Evolutionary conservation across 176 grass and related monocot genomes (phyloP), one percentile per base, ranked within the genome.

Genomic region (Aechmea fasciata): DNA sequence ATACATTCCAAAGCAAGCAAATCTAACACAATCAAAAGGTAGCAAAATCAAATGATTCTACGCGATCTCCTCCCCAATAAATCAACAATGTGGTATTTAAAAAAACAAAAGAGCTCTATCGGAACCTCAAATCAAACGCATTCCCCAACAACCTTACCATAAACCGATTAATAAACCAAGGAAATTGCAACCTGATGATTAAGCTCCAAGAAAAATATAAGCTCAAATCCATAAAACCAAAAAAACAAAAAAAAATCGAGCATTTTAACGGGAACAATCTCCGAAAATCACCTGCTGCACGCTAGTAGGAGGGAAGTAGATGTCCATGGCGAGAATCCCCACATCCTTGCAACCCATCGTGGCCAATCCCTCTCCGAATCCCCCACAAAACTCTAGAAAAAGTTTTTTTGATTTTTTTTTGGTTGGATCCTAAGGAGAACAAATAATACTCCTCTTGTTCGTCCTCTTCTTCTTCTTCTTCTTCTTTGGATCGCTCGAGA

Each of bases 301-400:
- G 74, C 76, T 87, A 81, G 81, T 77, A 78, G 84, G 77, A 79
- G 93, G 93, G 77, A 93, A 97, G 74, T 97, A 97, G 74, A 93
- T 83, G 70, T 87, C 94, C 79, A 99, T 88, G 86, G 94, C 94
- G 48, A 93, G 89, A 74, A 99, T 85, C 49, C 94, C 94, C 14
- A 87, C 94, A 76, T 93, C 84, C 76, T 90, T 90, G 59, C 23
- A 62, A 69, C 82, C 86, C 91, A 88, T 88, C 73, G 41, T 67
- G 75, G 19, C 52, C 71, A 53, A 55, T 13, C 22, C 29, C 73
- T 48, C 65, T 73, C 8, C 20, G 52, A 41, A 3, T 52, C n/a
- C 57, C 57, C 48, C 11, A 28, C 33, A 41, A 41, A 41, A 41
- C 33, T 7, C 33, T 49, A 18, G 11, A 23, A 23, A 23, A 23